Base-by-base conservation (phyloP, 202 grass and related monocot genomes). In the Saccharum hybrid region DNA sequence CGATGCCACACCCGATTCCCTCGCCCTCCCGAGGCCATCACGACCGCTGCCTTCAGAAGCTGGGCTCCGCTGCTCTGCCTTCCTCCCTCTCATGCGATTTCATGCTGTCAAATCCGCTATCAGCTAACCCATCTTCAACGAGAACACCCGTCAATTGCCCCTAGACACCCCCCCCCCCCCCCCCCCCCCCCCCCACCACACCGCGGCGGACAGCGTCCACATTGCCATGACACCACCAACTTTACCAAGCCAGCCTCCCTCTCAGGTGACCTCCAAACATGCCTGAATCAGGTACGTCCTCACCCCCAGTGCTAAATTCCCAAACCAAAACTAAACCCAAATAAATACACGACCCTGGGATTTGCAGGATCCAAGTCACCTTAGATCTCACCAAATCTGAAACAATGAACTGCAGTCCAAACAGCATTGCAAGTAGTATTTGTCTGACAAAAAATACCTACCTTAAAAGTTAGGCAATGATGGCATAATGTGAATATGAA, bases 381-480 rank as follows among this genome's bases (percentile, higher is more conserved):
- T 73, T 52, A 36, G 71, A 74, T 52, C 15, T 52, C 16, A 69
- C 42, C 3, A 72, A 49, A 48, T 31, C 42, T 19, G 68, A 16
- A 59, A 39, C 2, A 23, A 72, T 22, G 41, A 68, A 15, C 21
- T 31, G 7, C 12, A 21, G 10, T 52, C 4, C n/a, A 69, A 76
- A 67, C 1, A 0, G 43, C 49, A 81, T 39, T 49, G 68, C 22
- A 43, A 72, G 73, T n/a, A 13, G n/a, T 40, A 63, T 8, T 34
- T 86, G 15, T 34, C 52, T 26, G 42, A 33, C 45, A 22, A 80
- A 74, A n/a, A 79, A 45, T 8, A 45, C 36, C 23, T 59, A 88
- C 74, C 86, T 87, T 66, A 52, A 51, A 19, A 77, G 79, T 76
- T 85, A 42, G 76, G 26, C 10, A 54, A 72, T 77, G 57, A 13